These are phyloP conservation scores for Urochloa ruziziensis DNA, from an alignment of 176 grass and related monocot species.

Conservation along the genomic window DNA sequence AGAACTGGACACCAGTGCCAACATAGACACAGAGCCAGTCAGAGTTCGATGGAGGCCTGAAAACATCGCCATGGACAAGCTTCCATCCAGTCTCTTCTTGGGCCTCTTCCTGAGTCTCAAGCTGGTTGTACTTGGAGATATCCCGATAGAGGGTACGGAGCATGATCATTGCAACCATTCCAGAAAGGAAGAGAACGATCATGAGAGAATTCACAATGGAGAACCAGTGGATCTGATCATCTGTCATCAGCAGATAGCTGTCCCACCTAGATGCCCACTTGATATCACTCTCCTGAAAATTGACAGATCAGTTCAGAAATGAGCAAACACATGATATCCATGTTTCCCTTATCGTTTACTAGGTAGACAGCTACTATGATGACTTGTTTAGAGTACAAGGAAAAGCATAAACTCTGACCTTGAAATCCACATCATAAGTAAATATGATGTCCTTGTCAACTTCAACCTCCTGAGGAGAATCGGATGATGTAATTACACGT, in stretches of 20 bases:
- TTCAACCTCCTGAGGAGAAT: conserved; percentile 82
- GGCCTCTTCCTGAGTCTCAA: conserved; percentile 86
- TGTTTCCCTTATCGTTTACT: background rate
- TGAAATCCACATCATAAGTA: conserved; percentile 76
- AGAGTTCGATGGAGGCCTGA: conserved; percentile 64
- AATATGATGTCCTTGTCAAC: conserved; percentile 81
- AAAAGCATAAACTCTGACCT: conserved; percentile 43
- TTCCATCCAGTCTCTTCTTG: conserved; percentile 98
- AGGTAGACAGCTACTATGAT: conserved; percentile 6
- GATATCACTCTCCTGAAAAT: conserved; percentile 83
- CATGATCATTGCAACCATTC: conserved; percentile 98
- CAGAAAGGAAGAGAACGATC: conserved; percentile 95
- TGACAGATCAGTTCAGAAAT: conserved; percentile 29
- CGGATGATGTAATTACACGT: conserved; percentile 59
- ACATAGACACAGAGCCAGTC: conserved; percentile 90
- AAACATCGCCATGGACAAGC: conserved; percentile 85
- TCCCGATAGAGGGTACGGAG: conserved; percentile 89
- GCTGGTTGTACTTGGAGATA: conserved; percentile 91
- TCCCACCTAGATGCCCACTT: conserved; percentile 98
- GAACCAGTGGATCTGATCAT: conserved; percentile 97
- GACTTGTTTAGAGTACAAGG: background rate
- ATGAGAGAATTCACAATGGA: conserved; percentile 95
- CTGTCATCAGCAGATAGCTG: conserved; percentile 85
- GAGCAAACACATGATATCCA: background rate
- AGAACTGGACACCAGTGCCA: conserved; percentile 81